Base-by-base conservation (phyloP, 176 grass and related monocot genomes). In the Avena atlantica region DNA sequence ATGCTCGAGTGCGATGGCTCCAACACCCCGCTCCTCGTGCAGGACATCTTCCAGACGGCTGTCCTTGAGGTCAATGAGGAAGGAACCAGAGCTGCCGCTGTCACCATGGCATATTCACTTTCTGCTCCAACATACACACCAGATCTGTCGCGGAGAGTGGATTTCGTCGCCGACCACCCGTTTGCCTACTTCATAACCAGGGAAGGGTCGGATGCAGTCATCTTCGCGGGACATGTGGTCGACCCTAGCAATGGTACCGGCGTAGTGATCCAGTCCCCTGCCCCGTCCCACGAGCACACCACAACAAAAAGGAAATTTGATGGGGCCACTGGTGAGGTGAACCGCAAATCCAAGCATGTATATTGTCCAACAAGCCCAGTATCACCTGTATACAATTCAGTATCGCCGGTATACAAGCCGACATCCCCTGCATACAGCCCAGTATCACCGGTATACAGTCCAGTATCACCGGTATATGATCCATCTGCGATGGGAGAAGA, bases 161-260 rank as follows among this genome's bases (percentile, higher is more conserved):
- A 71, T 71, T 71, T 71, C 37, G 68, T 71, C 1, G 68, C 37
- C 68, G 68, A 71, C 37, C 68, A 71, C 68, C 68, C 17, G 68
- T 71, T 71, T 20, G 37, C 68, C 37, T 71, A 71, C 68, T 71
- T 44, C 19, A 71, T 71, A 9, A 0, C 44, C 0, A 37, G 44
- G 9, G 37, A 71, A 16, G 68, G 4, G 68, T 40, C 31, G 16
- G 15, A 69, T 16, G 16, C 66, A 0, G 66, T 69, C 31, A 34
- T 69, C 15, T 69, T 69, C 3, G 66, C 15, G 3, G 66, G 66
- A 9, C 66, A 69, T 17, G 14, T 69, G 8, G 31, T 69, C 66
- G 66, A 69, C 15, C 31, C 66, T 19, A 17, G 66, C 66, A 69
- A 40, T 40, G 66, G 66, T 9, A 8, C 29, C 66, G 31, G 15